Percentiles rank a stretch among this genome's conserved stretches.
Conservation (phyloP, 2,329 filamentous ascomycete genomes). For the Colletotrichum higginsianum region DNA sequence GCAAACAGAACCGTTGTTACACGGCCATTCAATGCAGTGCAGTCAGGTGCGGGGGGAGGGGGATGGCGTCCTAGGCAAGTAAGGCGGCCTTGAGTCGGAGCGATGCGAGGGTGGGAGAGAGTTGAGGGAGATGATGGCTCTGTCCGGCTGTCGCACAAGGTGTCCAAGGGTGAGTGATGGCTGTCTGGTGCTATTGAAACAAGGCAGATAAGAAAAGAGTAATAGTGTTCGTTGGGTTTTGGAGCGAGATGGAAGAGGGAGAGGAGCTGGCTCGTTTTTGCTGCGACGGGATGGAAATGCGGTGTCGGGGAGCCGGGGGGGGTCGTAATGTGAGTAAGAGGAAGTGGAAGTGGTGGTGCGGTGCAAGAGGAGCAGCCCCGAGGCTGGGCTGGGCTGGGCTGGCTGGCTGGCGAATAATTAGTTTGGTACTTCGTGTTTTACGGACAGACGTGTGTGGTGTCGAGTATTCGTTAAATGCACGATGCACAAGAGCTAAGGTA, state of each 20-base stretch:
- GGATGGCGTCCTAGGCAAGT: conserved; percentile 17
- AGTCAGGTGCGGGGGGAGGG: conserved; percentile 15
- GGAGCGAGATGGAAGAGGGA: conserved; percentile 11
- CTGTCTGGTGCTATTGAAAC: conserved; percentile 10
- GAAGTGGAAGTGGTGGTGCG: conserved; percentile 18
- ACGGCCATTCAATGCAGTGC: conserved; percentile 24
- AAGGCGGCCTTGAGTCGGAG: conserved; percentile 11
- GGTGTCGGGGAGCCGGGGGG: conserved; percentile 33
- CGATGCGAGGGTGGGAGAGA: conserved; percentile 3
- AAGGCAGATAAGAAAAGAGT: conserved; percentile 16
- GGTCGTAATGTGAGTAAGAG: conserved; percentile 28
- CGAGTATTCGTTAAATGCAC: conserved; percentile 15
- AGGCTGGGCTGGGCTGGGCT: conserved; percentile 37
- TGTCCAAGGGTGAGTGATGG: conserved; percentile 8
- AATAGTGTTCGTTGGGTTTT: conserved; percentile 1
- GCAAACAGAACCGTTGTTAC: conserved; percentile 26
- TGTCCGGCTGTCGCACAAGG: conserved; percentile 17
- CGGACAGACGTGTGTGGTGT: conserved; percentile 17
- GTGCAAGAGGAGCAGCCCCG: conserved; percentile 26
- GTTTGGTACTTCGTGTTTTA: conserved; percentile 33
- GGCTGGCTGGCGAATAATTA: conserved; percentile 40
- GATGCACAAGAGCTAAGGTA: conserved; percentile 23
- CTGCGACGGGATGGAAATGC: conserved; percentile 30
- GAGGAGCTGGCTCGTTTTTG: conserved; percentile 29
- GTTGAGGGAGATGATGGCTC: background rate